Percentiles rank a stretch among this genome's conserved stretches.
Evolutionary conservation across 148 eudicot genomes (phyloP).

Genomic region (Rhododendron simsii): DNA sequence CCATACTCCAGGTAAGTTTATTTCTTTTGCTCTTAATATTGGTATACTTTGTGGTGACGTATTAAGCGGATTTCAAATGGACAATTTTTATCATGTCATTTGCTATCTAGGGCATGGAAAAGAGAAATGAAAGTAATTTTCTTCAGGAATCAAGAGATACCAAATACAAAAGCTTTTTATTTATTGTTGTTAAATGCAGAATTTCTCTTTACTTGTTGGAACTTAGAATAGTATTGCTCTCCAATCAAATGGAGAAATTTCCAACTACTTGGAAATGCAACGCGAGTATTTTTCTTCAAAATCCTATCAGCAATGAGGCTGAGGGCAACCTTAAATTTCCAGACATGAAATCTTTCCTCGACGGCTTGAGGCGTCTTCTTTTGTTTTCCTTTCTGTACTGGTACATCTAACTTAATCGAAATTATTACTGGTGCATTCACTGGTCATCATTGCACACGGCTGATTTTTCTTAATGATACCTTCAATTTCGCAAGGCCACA

Average conservation of each 20-base stretch:
- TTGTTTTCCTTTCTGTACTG: background rate
- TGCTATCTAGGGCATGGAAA: background rate
- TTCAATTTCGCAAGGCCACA: background rate
- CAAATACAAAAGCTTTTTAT: background rate
- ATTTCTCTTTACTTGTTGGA: constrained; percentile 6
- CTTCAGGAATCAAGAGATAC: background rate
- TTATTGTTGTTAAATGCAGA: background rate
- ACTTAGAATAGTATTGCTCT: background rate
- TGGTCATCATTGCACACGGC: background rate
- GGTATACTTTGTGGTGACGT: too few relatives aligned
- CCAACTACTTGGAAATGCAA: background rate
- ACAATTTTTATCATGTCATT: background rate
- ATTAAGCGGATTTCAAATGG: background rate
- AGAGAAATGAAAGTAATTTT: background rate
- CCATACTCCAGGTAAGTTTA: constrained; percentile 59
- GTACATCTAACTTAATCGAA: background rate
- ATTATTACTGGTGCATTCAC: background rate
- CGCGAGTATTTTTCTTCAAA: too few relatives aligned
- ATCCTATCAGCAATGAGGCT: background rate
- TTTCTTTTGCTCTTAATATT: background rate
- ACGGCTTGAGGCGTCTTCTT: background rate
- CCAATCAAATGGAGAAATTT: background rate
- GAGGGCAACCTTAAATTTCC: background rate
- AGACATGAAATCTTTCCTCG: background rate
- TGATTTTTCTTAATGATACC: background rate